Evolutionary conservation across 345 rosid genomes (phyloP), one percentile per base, ranked within the genome.

Genomic region (Syzygium aqueum): DNA sequence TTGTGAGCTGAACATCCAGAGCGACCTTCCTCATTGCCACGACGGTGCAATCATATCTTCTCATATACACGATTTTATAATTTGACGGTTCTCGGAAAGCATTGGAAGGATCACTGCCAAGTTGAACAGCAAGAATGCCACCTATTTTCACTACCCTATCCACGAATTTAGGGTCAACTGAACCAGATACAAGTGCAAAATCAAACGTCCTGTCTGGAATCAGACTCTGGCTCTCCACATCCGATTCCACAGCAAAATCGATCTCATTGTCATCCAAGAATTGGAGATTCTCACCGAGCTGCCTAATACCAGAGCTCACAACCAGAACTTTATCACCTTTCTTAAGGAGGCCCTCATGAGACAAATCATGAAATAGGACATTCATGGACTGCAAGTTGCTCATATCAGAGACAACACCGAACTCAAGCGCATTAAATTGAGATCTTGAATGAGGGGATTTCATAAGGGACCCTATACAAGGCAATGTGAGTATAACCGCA

Each of bases 281-380:
- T 40, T 87, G 53, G 5, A 87, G 90, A 85, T 56, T 73, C 30
- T 86, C 89, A 52, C 90, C 77, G 22, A 87, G 57, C 85, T 88
- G 89, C 51, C 88, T 88, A 8, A 88, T 73, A 56, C 85, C 84
- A 14, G 92, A 86, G 89, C 89, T 84, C 77, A 92, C 89, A 10
- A 94, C 54, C 57, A 94, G 89, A 67, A 90, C 93, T 78, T 90
- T 93, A 59, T 94, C 90, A 6, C 94, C 92, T 59, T 90, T 89
- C 87, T 85, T 90, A n/a, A 94, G 37, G 78, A 94, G 93, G 53
- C 93, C 95, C 91, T 90, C 94, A 14, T 85, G 85, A 57, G 86
- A 85, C 87, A 92, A 87, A 88, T 94, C 95, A 85, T 86, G 84
- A 67, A 93, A 87, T 28, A 94, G 52, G 59, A 88, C 51, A 84